These are phyloP conservation scores for Lepidium campestre DNA, from an alignment of 441 rosid species.

Conservation along the genomic window DNA sequence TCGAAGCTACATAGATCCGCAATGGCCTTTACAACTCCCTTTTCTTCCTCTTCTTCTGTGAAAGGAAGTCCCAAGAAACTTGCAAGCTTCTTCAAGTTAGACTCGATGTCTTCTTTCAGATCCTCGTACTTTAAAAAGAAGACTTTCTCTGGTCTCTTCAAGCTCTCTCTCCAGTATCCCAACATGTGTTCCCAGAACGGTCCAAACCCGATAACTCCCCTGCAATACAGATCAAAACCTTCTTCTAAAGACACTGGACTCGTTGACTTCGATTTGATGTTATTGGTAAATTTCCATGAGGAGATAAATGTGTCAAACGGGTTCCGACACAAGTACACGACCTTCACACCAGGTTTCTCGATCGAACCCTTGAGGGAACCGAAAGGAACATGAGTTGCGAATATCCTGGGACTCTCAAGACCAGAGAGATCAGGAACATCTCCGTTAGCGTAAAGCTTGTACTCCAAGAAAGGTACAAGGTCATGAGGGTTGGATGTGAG, in stretches of 20 bases:
- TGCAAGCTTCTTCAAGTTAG: slow-evolving; percentile 49
- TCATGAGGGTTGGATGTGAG: slow-evolving; percentile 67
- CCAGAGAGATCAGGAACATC: slow-evolving; percentile 44
- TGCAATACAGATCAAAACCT: slow-evolving; percentile 48
- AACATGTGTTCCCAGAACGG: slow-evolving; percentile 80
- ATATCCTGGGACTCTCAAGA: slow-evolving; percentile 44
- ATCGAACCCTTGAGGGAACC: slow-evolving; percentile 35
- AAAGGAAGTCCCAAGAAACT: slow-evolving; percentile 52
- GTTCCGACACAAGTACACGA: slow-evolving; percentile 66
- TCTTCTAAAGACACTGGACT: slow-evolving; percentile 45
- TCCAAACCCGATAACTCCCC: slow-evolving; percentile 54
- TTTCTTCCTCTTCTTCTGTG: slow-evolving; percentile 43
- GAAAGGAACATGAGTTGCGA: slow-evolving; percentile 64
- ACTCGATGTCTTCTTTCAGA: slow-evolving; percentile 40
- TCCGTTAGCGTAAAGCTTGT: slow-evolving; percentile 49
- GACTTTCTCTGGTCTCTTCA: slow-evolving; percentile 45
- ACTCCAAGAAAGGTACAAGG: slow-evolving; percentile 76
- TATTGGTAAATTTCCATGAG: slow-evolving; percentile 47
- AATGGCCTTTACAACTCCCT: slow-evolving; percentile 43
- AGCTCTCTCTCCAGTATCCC: slow-evolving; percentile 71
- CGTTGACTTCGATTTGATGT: slow-evolving; percentile 29
- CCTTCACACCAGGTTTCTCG: slow-evolving; percentile 28
- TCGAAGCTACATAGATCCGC: slow-evolving; percentile 63
- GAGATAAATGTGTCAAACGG: slow-evolving; percentile 74
- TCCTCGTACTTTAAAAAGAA: slow-evolving; percentile 65